Evolutionary conservation across 2,329 filamentous ascomycete genomes (phyloP).

Genomic region (Aspergillus fischeri): DNA sequence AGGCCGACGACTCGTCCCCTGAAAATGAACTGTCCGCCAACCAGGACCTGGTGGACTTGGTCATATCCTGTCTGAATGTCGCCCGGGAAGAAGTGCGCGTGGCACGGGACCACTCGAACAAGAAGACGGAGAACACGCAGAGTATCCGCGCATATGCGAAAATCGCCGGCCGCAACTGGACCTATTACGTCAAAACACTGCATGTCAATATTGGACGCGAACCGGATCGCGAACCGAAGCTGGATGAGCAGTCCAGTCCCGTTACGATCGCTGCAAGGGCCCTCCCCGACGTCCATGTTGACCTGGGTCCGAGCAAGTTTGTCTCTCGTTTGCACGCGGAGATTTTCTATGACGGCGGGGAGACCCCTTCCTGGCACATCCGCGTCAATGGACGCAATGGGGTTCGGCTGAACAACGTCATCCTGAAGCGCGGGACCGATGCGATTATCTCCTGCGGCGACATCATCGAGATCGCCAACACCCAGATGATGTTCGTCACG

Average conservation of each 20-base stretch:
- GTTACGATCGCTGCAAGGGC: constrained; percentile 41
- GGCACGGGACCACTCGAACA: constrained; percentile 43
- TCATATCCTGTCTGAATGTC: constrained; percentile 45
- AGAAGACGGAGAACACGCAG: constrained; percentile 42
- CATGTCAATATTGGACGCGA: constrained; percentile 48
- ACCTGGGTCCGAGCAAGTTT: constrained; percentile 79
- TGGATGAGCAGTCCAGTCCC: constrained; percentile 45
- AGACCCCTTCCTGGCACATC: constrained; percentile 68
- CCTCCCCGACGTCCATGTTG: constrained; percentile 67
- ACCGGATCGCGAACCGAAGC: constrained; percentile 42
- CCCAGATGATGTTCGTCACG: constrained; percentile 99
- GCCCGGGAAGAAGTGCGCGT: constrained; percentile 44
- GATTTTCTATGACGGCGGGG: constrained; percentile 68
- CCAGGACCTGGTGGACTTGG: constrained; percentile 44
- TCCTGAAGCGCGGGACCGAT: constrained; percentile 63
- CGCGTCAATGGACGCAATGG: constrained; percentile 88
- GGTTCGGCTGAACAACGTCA: constrained; percentile 72
- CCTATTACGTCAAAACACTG: constrained; percentile 48
- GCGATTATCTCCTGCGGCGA: constrained; percentile 75
- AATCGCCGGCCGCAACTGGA: constrained; percentile 49
- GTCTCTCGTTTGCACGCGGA: constrained; percentile 73
- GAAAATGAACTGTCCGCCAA: constrained; percentile 41
- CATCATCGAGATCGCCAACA: constrained; percentile 84
- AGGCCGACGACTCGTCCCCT: constrained; percentile 38
- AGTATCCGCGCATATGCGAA: constrained; percentile 49